Evolutionary conservation across 768 basidiomycete genomes (phyloP), one percentile per base, ranked within the genome.

Genomic region (Lactifluus volemus): DNA sequence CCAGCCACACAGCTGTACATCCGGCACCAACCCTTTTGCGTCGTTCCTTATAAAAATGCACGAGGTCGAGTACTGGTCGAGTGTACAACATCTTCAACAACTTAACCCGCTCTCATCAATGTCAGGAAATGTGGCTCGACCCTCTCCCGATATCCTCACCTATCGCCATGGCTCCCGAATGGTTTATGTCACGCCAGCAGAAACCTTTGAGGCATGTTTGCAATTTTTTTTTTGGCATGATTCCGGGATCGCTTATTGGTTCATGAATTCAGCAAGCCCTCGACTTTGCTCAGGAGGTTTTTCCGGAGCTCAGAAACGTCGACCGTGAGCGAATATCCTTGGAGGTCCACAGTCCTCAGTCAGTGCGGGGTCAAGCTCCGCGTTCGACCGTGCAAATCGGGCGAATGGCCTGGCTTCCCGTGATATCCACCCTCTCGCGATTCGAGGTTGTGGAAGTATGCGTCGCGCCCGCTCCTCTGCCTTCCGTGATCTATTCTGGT

Each of bases 391-490:
- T 68, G 4, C 64, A 63, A 38, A 71, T 72, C 29, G 55, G 61
- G 4, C 59, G 67, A 45, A 66, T 60, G 55, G 70, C 69, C 6
- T 72, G 71, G 71, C 3, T 51, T 3, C 41, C 48, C 11, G 67
- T 71, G 34, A 21, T 68, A 14, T 7, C 38, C 15, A 57, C 58
- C 1, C 67, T 71, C 30, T 57, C 66, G 3, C 63, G 53, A 6
- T 70, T 65, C 63, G 71, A 72, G 61, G 66, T 71, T 42, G 52
- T 72, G 15, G 69, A 70, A 42, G 48, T 72, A 60, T 45, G 53
- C 50, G 44, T 72, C 60, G 36, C 30, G 2, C 6, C 12, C 10
- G 7, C 15, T 11, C 39, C 49, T 53, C 58, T 48, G 12, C 14
- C 45, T 15, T 14, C 19, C 38, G 21, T 17, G 29, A 15, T 29